Percentiles rank a stretch among this genome's conserved stretches.
These are phyloP conservation scores for Amphirosellinia nigrospora DNA, from an alignment of 495 filamentous ascomycete species.

Conservation along the genomic window DNA sequence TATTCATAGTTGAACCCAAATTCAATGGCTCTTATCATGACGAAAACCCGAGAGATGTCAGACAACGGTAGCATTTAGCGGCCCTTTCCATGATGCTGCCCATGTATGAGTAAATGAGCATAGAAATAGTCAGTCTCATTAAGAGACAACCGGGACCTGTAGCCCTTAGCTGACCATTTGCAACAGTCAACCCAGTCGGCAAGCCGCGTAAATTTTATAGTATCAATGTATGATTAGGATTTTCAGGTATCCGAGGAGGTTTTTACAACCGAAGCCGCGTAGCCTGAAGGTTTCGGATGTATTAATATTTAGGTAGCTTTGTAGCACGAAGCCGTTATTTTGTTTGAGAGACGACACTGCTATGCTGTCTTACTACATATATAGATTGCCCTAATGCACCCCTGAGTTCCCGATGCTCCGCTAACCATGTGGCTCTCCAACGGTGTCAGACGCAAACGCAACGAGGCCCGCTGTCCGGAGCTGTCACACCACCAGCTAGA, in stretches of 20 bases:
- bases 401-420: neutral
- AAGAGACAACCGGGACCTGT: neutral
- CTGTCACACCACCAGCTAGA: neutral
- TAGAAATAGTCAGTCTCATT: neutral
- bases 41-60: neutral
- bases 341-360: neutral
- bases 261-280: neutral
- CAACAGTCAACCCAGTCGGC: neutral
- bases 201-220: neutral
- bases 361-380: neutral
- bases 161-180: neutral
- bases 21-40: neutral
- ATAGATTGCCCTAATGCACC: neutral
- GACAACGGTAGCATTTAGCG: neutral
- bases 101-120: neutral
- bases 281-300: neutral
- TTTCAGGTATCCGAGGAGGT: neutral
- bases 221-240: neutral
- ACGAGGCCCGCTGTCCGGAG: constrained; percentile 6
- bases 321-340: neutral
- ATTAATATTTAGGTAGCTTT: too few relatives aligned
- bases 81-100: neutral
- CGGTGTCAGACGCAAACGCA: neutral
- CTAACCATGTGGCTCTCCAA: neutral
- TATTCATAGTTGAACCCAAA: neutral